Evolutionary conservation across 83 land plant species (phyloP), one percentile per base, ranked within the genome.

Genomic region (Thuja plicata): DNA sequence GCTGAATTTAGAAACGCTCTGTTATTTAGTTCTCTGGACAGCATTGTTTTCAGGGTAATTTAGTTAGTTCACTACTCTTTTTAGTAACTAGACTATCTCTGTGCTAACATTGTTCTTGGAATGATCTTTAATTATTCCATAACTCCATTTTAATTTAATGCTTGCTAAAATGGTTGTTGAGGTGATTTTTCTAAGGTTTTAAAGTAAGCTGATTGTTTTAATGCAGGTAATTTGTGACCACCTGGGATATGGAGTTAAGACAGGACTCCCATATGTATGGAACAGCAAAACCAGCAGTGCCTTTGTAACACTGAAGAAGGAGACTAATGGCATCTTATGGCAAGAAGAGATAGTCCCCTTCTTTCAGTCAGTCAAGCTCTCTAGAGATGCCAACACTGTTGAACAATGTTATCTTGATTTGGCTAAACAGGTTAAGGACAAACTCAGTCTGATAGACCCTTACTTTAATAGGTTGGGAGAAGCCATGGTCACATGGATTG

Each of bases 281-380:
- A 92, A 93, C 88, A 91, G 86, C 90, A 93, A 91, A 55, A 91
- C 91, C 6, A 92, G 91, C 89, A 92, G 81, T 90, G 91, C 94
- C 13, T 93, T 93, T 89, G 93, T 91, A 54, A 93, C 91, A 87
- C 85, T 93, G 46, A 91, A 50, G 90, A 91, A 93, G 87, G 94
- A 93, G 52, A 92, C 88, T 90, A 91, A 93, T 38, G 94, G 94
- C n/a, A 88, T 93, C n/a, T 91, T 89, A 87, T 93, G 94, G 94
- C 94, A 93, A 80, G 94, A 93, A 54, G 94, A 93, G 32, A 89
- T 91, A 70, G 92, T 93, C 50, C 94, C 94, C 8, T 93, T 93
- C 85, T 93, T 93, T 88, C 94, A 93, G 48, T 48, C 87, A 13
- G 91, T 55, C 15, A 55, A 30, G 12, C 89, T 92, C 62, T 88